Base-by-base conservation (phyloP, 768 basidiomycete species). In the Cantharellus anzutake region DNA sequence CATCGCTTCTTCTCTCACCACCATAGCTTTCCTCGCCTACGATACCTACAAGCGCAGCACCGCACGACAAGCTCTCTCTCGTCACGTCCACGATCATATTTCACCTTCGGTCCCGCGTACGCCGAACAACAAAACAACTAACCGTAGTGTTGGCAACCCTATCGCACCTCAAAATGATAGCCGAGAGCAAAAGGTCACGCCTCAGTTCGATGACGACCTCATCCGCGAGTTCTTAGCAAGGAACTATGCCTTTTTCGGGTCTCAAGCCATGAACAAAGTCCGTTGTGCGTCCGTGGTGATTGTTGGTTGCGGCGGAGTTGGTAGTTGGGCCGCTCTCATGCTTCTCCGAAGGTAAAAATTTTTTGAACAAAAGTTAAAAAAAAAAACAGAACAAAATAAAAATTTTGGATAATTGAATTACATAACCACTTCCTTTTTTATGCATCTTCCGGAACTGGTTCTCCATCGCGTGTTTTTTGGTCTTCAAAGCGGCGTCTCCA, bases 271-370 rank as follows among this genome's bases (percentile, higher is more conserved):
- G 88, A 69, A 71, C 5, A 82, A 79, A 67, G 76, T 98, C 58
- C 76, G 96, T 58, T 67, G 74, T 4, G 79, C 81, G 7, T 79
- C 75, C 3, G 92, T 97, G 0, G 91, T 89, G 16, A 73, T 98
- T 20, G 83, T 99, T 2, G 96, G 96, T 3, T 90, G 92, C 64
- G 96, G 96, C 60, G 94, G 96, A 2, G 96, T 99, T 0, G 96
- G 96, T 0, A 92, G 88, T 67, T 94, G 91, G 88, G 86, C 83
- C 42, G 91, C 92, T 14, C 79, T 94, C 40, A 94, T 94, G 94
- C 80, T 91, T 37, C 83, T 81, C 51, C 74, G 92, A 68, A 92
- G 90, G 86, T 92, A 67, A 68, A 87, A 79, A 38, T 3, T 40
- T 41, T 48, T 16, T 48, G 44, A 7, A 20, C 7, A 7, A 20